Evolutionary conservation across 441 rosid species (phyloP).

Genomic region (Viola pubescens): DNA sequence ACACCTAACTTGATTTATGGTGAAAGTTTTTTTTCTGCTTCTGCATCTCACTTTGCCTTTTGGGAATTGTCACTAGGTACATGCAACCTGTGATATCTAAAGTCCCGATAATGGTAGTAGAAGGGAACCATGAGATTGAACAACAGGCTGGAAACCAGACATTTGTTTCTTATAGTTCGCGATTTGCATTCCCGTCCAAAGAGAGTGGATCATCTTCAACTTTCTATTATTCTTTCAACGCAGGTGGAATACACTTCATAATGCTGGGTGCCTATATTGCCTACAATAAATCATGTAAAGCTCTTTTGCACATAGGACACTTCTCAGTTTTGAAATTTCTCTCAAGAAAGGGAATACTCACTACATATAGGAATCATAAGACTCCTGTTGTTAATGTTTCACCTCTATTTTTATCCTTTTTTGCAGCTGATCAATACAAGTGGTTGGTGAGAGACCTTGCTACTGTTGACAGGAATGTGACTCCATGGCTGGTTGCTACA

Average conservation of each 20-base stretch:
- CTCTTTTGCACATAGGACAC: neutral
- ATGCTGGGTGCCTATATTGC: slow-evolving; percentile 56
- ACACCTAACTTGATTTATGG: neutral
- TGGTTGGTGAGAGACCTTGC: slow-evolving; percentile 39
- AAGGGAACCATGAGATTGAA: slow-evolving; percentile 67
- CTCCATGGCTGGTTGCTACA: slow-evolving; percentile 43
- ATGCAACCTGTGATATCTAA: slow-evolving; percentile 58
- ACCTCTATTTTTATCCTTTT: neutral
- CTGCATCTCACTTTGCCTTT: neutral
- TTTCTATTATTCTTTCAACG: slow-evolving; percentile 72
- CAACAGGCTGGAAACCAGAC: slow-evolving; percentile 43
- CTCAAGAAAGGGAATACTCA: neutral
- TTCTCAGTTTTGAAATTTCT: neutral
- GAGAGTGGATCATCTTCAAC: slow-evolving; percentile 62
- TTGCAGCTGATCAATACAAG: slow-evolving; percentile 27
- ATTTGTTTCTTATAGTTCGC: slow-evolving; percentile 64
- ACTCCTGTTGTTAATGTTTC: neutral
- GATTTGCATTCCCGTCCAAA: slow-evolving; percentile 63
- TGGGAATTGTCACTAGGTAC: slow-evolving; percentile 32
- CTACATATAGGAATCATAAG: neutral
- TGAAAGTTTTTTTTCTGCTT: neutral
- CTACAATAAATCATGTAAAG: slow-evolving; percentile 49
- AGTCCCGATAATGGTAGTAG: slow-evolving; percentile 62
- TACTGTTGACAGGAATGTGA: slow-evolving; percentile 27
- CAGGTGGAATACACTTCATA: slow-evolving; percentile 88